A percentile compares a stretch with the other conserved stretches of the same genome.
Conservation (phyloP, 108 stramenopile genomes). For the Skeletonema costatum region DNA sequence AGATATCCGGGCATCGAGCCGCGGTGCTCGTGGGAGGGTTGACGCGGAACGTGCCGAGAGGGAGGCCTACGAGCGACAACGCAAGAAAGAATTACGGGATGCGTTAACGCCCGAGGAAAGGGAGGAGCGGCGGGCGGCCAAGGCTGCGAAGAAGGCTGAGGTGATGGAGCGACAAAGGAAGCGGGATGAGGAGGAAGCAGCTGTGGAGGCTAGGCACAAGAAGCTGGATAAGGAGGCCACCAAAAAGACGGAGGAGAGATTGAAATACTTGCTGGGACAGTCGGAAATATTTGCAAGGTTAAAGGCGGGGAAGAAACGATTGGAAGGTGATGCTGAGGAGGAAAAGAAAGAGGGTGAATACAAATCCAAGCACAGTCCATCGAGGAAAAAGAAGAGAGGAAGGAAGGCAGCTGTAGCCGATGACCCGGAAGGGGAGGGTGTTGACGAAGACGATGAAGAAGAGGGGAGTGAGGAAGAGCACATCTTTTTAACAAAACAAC, state of each 20-base stretch:
- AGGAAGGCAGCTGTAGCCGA: constrained; percentile 14
- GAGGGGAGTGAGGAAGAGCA: constrained; percentile 47
- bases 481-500: constrained; percentile 90
- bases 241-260: constrained; percentile 71
- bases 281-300: constrained; percentile 94
- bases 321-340: constrained; percentile 62
- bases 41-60: constrained; percentile 58
- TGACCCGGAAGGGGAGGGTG: constrained; percentile 49
- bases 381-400: constrained; percentile 31
- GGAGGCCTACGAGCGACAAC: constrained; percentile 7
- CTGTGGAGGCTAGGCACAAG: constrained; percentile 61
- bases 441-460: constrained; percentile 44
- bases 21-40: constrained; percentile 62
- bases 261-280: constrained; percentile 96
- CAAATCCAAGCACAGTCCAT: constrained; percentile 21
- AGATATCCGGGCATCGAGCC: constrained; percentile 25
- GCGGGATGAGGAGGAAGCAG: constrained; percentile 62
- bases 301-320: constrained; percentile 36
- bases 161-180: constrained; percentile 61
- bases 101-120: constrained; percentile 43
- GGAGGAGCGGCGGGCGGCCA: constrained; percentile 52
- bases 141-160: constrained; percentile 58
- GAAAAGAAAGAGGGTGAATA: constrained; percentile 41
- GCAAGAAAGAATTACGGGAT: constrained; percentile 35
- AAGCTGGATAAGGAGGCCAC: constrained; percentile 77